A percentile compares a stretch with the other conserved stretches of the same genome.
Evolutionary conservation across 1,139 yeast genomes (phyloP).

Genomic region (Dujonia santamariae): DNA sequence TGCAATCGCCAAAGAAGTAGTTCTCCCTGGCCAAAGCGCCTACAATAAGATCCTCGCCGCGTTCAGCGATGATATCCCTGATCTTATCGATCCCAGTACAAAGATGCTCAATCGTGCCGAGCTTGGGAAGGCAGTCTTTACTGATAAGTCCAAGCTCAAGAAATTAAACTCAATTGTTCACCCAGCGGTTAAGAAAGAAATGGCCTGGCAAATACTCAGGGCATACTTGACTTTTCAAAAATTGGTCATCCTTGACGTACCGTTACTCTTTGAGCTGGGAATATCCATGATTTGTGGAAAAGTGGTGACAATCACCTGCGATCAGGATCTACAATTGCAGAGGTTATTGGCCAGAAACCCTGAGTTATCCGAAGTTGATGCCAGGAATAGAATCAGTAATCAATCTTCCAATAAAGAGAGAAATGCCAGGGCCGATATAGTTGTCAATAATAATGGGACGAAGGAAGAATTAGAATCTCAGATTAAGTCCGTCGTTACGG

Average conservation of each 20-base stretch:
- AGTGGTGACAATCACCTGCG: slow-evolving; percentile 67
- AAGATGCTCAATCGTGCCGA: slow-evolving; percentile 63
- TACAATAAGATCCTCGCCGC: slow-evolving; percentile 60
- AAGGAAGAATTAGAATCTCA: slow-evolving; percentile 45
- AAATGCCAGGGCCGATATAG: slow-evolving; percentile 57
- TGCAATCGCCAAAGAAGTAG: slow-evolving; percentile 78
- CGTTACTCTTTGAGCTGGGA: slow-evolving; percentile 79
- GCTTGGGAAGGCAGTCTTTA: slow-evolving; percentile 78
- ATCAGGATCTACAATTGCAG: slow-evolving; percentile 52
- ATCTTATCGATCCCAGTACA: slow-evolving; percentile 49
- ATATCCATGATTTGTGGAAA: slow-evolving; percentile 70
- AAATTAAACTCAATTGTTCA: slow-evolving; percentile 77
- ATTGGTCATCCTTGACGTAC: slow-evolving; percentile 82
- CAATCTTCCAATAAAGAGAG: slow-evolving; percentile 72
- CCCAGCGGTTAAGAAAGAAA: slow-evolving; percentile 79
- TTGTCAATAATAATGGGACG: slow-evolving; percentile 61
- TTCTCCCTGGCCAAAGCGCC: slow-evolving; percentile 73
- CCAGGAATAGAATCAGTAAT: slow-evolving; percentile 65
- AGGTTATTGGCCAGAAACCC: slow-evolving; percentile 68
- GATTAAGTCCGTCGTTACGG: slow-evolving; percentile 44
- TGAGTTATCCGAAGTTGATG: slow-evolving; percentile 63
- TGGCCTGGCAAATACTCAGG: slow-evolving; percentile 51
- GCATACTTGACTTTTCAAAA: slow-evolving; percentile 52
- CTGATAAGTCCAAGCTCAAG: slow-evolving; percentile 50
- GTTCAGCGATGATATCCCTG: slow-evolving; percentile 55